Conservation (phyloP, 257 asterid genomes). For the Solanum dulcamara region DNA sequence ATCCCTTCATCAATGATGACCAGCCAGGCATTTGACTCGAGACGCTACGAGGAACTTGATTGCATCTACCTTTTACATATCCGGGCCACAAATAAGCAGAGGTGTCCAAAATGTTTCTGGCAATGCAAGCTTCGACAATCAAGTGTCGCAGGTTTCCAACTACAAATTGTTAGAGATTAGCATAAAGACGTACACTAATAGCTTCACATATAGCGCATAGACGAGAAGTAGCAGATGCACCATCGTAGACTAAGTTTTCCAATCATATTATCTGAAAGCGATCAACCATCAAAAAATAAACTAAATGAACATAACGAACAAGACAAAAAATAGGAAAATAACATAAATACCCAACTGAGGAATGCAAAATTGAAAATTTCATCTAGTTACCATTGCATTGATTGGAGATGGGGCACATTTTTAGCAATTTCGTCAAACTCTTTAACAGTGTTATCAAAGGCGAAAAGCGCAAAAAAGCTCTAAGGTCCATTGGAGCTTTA, state of each 20-base stretch:
- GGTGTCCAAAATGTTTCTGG: slow-evolving; percentile 83
- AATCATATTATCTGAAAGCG: neutral
- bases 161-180: slow-evolving; percentile 23
- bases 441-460: too few species aligned
- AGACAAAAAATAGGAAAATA: neutral
- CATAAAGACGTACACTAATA: neutral
- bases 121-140: slow-evolving; percentile 95
- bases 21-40: slow-evolving; percentile 76
- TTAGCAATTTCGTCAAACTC: neutral
- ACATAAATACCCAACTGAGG: neutral
- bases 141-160: slow-evolving; percentile 90
- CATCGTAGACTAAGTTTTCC: neutral
- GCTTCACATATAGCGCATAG: neutral
- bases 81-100: slow-evolving; percentile 97
- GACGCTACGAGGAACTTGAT: slow-evolving; percentile 66
- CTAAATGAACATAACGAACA: neutral
- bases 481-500: too few species aligned
- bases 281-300: neutral
- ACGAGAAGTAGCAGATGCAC: neutral
- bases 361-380: neutral
- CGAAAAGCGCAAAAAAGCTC: too few species aligned
- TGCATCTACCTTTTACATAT: slow-evolving; percentile 73
- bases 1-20: slow-evolving; percentile 82
- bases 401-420: neutral
- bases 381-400: neutral